A percentile compares a stretch with the other conserved stretches of the same genome.
Evolutionary conservation across 2,329 filamentous ascomycete genomes (phyloP).

Genomic region (Didymosphaeria variabile): DNA sequence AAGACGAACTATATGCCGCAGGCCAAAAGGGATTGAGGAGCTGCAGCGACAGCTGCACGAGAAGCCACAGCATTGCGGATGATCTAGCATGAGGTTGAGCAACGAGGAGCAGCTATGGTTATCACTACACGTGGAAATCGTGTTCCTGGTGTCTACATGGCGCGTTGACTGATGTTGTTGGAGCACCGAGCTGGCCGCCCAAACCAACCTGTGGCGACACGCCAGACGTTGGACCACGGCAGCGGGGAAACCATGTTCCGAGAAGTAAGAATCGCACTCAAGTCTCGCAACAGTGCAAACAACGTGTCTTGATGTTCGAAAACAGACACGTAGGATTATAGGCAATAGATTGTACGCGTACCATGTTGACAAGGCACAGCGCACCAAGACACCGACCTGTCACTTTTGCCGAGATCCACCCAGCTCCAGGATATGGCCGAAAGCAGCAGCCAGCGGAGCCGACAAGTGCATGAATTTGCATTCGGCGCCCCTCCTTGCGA

Average conservation of each 20-base stretch:
- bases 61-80: constrained; percentile 17
- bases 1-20: constrained; percentile 11
- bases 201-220: neutral
- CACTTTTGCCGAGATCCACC: constrained; percentile 10
- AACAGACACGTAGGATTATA: neutral
- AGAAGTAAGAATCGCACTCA: neutral
- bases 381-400: constrained; percentile 3
- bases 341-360: neutral
- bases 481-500: neutral
- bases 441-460: neutral
- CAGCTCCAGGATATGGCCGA: neutral
- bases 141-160: neutral
- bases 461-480: constrained; percentile 2
- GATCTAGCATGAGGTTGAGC: neutral
- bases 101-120: neutral
- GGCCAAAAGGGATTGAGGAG: constrained; percentile 14
- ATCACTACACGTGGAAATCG: neutral
- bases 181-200: constrained; percentile 1
- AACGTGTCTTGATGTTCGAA: neutral
- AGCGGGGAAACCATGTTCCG: constrained; percentile 1
- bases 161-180: neutral
- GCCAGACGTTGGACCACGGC: neutral
- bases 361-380: neutral
- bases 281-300: neutral
- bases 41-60: constrained; percentile 14